Conservation (phyloP, 352 stramenopile species). For the Globisporangium megalacanthum region DNA sequence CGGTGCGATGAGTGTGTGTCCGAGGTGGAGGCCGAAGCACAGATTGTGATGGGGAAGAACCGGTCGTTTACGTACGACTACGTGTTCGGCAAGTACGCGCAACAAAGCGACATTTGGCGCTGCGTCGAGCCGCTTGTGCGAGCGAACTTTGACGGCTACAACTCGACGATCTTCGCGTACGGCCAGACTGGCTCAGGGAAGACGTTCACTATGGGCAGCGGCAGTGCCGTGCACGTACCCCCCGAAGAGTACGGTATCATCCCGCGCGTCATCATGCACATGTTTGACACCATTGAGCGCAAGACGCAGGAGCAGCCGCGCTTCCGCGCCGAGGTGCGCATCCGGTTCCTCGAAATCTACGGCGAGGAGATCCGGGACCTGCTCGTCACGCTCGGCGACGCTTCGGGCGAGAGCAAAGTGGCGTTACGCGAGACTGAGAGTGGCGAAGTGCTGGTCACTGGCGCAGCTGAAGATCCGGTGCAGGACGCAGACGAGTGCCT, state of each 20-base stretch:
- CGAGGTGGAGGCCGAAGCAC: conserved; percentile 71
- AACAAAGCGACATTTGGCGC: conserved; percentile 82
- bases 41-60: conserved; percentile 88
- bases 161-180: conserved; percentile 88
- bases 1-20: conserved; percentile 85
- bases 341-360: conserved; percentile 92
- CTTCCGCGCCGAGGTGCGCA: conserved; percentile 61
- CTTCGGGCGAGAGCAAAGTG: conserved; percentile 57
- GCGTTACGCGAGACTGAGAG: conserved; percentile 82
- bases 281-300: conserved; percentile 75
- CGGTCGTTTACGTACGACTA: conserved; percentile 89
- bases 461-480: conserved; percentile 73
- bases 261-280: conserved; percentile 74
- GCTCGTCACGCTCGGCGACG: conserved; percentile 68
- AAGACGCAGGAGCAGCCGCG: conserved; percentile 51
- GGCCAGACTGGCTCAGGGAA: conserved; percentile 85
- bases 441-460: conserved; percentile 76
- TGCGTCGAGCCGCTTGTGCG: conserved; percentile 80
- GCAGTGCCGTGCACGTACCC: conserved; percentile 70
- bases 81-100: conserved; percentile 79
- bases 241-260: conserved; percentile 87
- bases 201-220: conserved; percentile 88
- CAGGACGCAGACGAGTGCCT: conserved; percentile 68
- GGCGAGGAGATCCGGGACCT: conserved; percentile 89
- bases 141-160: conserved; percentile 86